Percentiles rank a stretch among this genome's conserved stretches.
phyloP scores from a whole-genome alignment of 2,329 filamentous ascomycete species.

The Venturia carpophila region DNA sequence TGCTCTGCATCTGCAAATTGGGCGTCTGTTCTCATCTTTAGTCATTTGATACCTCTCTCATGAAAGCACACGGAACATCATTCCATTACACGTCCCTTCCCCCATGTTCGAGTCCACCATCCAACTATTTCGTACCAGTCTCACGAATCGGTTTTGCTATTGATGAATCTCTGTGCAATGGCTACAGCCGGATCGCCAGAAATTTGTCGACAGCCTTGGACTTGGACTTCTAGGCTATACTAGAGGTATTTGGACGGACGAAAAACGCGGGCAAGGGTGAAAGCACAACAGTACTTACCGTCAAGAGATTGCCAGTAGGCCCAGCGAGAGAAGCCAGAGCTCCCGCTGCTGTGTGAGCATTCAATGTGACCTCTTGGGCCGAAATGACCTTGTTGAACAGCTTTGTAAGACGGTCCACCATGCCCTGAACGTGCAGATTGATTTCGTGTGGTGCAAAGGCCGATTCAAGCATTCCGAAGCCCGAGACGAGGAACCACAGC shows the following conservation, averaged over 20 bases:
- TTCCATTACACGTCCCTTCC: too few species aligned
- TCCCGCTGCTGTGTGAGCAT: constrained; percentile 14
- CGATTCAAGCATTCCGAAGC: constrained; percentile 1
- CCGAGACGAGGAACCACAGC: constrained; percentile 7
- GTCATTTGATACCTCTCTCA: neutral
- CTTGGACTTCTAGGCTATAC: too few species aligned
- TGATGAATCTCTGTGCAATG: too few species aligned
- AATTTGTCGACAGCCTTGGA: too few species aligned
- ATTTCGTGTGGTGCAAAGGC: constrained; percentile 7
- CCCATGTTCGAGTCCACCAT: too few species aligned
- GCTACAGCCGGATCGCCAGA: too few species aligned
- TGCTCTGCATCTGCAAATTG: neutral
- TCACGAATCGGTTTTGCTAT: too few species aligned
- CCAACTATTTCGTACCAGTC: too few species aligned
- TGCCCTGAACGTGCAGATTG: constrained; percentile 1
- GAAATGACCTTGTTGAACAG: constrained; percentile 7
- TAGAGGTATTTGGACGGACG: too few species aligned
- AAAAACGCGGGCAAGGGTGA: too few species aligned
- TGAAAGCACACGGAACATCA: neutral
- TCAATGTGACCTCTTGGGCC: constrained; percentile 6
- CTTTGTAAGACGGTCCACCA: constrained; percentile 4
- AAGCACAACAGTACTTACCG: neutral
- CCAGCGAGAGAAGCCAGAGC: constrained; percentile 9
- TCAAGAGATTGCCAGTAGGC: neutral
- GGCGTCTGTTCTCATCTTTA: neutral